Conservation (phyloP, 768 basidiomycete species). For the Lentinula guzmanii region DNA sequence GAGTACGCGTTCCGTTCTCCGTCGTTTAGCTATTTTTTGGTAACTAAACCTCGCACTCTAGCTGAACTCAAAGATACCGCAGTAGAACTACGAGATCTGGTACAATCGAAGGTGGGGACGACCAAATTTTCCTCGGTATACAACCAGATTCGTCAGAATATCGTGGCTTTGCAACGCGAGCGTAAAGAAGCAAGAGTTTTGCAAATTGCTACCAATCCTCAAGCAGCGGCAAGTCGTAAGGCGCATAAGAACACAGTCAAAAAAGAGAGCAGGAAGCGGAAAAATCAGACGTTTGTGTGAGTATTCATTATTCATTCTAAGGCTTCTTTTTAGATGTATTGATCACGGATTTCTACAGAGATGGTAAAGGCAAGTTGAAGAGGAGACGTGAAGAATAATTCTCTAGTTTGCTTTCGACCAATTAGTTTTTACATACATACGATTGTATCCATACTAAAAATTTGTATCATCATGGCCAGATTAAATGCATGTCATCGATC, state of each 20-base stretch:
- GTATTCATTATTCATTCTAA: slow-evolving; percentile 20
- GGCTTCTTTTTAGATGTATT: background rate
- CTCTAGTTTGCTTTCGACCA: background rate
- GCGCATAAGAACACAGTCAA: slow-evolving; percentile 65
- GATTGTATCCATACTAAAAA: background rate
- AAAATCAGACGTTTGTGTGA: slow-evolving; percentile 54
- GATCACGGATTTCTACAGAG: slow-evolving; percentile 24
- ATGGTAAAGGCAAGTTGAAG: slow-evolving; percentile 44
- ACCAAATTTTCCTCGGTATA: slow-evolving; percentile 77
- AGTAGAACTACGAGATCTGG: slow-evolving; percentile 78
- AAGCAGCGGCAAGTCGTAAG: slow-evolving; percentile 71
- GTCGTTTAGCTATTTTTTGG: background rate
- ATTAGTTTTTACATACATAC: background rate
- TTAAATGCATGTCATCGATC: too few species aligned
- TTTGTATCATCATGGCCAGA: background rate
- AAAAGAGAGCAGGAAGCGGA: slow-evolving; percentile 83
- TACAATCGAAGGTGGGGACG: slow-evolving; percentile 85
- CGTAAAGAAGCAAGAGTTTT: slow-evolving; percentile 56
- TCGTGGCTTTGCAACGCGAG: slow-evolving; percentile 60
- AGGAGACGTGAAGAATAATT: slow-evolving; percentile 30
- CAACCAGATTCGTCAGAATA: slow-evolving; percentile 72
- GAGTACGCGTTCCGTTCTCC: slow-evolving; percentile 35
- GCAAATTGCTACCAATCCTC: slow-evolving; percentile 68
- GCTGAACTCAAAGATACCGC: slow-evolving; percentile 81
- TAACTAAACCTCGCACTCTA: slow-evolving; percentile 19